Conservation (phyloP, 305 asterid species). For the Fraxinus sp. region DNA sequence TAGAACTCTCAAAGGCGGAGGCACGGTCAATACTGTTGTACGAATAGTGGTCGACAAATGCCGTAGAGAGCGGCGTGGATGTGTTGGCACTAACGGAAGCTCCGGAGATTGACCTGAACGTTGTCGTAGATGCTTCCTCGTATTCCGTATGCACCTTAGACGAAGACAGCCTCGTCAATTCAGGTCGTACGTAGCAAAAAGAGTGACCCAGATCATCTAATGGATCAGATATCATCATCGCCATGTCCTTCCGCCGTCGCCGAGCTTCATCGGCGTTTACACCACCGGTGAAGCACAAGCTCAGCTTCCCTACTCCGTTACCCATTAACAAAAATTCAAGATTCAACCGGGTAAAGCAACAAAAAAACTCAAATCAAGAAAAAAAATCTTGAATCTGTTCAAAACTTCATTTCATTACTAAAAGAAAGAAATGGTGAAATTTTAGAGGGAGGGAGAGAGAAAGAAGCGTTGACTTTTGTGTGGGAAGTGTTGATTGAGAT, state of each 20-base stretch:
- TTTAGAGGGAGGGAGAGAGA: constrained; percentile 27
- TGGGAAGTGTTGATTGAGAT: constrained; percentile 40
- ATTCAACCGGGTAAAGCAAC: background rate
- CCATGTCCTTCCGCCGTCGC: constrained; percentile 50
- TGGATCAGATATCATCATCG: constrained; percentile 64
- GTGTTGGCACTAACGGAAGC: constrained; percentile 94
- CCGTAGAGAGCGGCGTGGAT: constrained; percentile 88
- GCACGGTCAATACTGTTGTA: constrained; percentile 60
- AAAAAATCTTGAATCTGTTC: background rate
- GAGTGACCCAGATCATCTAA: constrained; percentile 91
- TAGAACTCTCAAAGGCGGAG: constrained; percentile 83
- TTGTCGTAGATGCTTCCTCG: constrained; percentile 47
- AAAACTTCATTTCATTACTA: constrained; percentile 23
- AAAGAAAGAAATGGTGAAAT: constrained; percentile 17
- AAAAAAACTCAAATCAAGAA: too few species aligned
- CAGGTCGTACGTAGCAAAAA: constrained; percentile 83
- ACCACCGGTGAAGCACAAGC: constrained; percentile 74
- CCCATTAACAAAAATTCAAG: constrained; percentile 49
- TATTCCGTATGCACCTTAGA: constrained; percentile 66
- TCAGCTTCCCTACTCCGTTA: constrained; percentile 83
- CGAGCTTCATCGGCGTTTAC: constrained; percentile 37
- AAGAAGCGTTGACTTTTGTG: constrained; percentile 63
- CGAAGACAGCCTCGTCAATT: constrained; percentile 42
- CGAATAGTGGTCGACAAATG: constrained; percentile 55
- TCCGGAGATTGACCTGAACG: constrained; percentile 72